A percentile compares a stretch with the other conserved stretches of the same genome.
These are phyloP conservation scores for Rhizodiscina lignyota DNA, from an alignment of 495 filamentous ascomycete genomes.

Conservation along the genomic window DNA sequence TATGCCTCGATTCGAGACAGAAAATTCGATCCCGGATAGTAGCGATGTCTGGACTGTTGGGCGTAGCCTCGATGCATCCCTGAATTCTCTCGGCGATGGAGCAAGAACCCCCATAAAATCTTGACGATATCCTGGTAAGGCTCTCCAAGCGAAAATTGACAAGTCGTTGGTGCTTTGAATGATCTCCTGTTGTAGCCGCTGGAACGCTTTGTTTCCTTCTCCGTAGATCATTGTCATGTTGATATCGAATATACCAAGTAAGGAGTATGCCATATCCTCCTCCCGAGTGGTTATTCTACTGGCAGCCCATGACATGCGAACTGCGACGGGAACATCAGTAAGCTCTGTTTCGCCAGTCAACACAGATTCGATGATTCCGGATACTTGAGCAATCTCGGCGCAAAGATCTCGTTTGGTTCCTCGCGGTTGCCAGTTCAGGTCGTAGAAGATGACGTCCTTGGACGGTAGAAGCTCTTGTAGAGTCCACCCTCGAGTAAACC, in stretches of 20 bases:
- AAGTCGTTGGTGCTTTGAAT: neutral
- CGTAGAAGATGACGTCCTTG: neutral
- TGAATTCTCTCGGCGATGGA: too few species aligned
- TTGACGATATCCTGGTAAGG: too few species aligned
- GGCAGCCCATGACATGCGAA: neutral
- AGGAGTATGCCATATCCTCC: neutral
- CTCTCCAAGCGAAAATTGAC: neutral
- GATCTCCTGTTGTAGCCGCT: neutral
- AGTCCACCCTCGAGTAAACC: conserved; percentile 1
- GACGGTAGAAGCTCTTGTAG: conserved; percentile 1
- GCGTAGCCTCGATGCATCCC: too few species aligned
- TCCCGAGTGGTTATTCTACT: neutral
- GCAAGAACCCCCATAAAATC: too few species aligned
- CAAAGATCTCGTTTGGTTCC: neutral
- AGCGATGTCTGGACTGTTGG: too few species aligned
- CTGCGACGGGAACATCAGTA: neutral
- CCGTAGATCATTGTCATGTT: neutral
- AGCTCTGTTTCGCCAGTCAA: neutral
- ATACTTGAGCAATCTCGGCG: neutral
- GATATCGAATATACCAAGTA: conserved; percentile 1
- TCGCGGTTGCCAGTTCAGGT: neutral
- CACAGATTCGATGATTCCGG: neutral
- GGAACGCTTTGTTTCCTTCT: neutral
- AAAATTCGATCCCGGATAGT: too few species aligned
- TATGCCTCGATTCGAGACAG: too few species aligned